phyloP scores from a whole-genome alignment of 192 early-diverging fungal genomes.

The Mortierella antarctica region DNA sequence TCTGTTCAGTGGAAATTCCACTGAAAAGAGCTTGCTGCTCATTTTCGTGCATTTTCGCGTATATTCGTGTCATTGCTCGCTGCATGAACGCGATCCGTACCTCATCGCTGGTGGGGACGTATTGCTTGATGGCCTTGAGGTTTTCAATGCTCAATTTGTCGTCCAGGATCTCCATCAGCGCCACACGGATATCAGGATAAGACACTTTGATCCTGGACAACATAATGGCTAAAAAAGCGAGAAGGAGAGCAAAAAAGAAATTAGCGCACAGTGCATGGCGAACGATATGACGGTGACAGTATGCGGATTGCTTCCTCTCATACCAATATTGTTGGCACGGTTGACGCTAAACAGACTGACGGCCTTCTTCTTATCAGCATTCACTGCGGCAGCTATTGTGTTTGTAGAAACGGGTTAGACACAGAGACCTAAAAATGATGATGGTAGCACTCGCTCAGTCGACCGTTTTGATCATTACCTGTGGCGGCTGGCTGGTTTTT shows the following conservation, averaged over 20 bases:
- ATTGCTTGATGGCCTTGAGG: constrained; percentile 63
- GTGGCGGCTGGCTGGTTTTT: constrained; percentile 43
- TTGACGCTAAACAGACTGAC: constrained; percentile 62
- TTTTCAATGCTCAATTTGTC: constrained; percentile 63
- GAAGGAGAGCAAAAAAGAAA: neutral
- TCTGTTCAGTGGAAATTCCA: neutral
- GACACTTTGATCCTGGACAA: constrained; percentile 59
- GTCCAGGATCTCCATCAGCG: constrained; percentile 65
- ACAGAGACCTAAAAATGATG: neutral
- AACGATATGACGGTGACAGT: neutral
- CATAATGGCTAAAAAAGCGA: constrained; percentile 58
- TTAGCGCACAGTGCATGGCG: neutral
- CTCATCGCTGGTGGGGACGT: constrained; percentile 65
- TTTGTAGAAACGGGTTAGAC: neutral
- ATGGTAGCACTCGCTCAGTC: neutral
- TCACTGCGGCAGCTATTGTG: constrained; percentile 6
- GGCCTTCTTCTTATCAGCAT: constrained; percentile 43
- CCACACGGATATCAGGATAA: constrained; percentile 64
- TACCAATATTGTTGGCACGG: constrained; percentile 69
- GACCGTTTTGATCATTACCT: constrained; percentile 1
- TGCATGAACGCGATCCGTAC: constrained; percentile 18
- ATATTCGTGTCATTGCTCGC: neutral
- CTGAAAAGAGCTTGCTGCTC: too few relatives aligned
- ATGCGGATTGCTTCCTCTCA: neutral
- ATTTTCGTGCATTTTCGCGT: neutral